Evolutionary conservation across 352 stramenopile genomes (phyloP), one percentile per base, ranked within the genome.

Genomic region (Phytophthora quininea): DNA sequence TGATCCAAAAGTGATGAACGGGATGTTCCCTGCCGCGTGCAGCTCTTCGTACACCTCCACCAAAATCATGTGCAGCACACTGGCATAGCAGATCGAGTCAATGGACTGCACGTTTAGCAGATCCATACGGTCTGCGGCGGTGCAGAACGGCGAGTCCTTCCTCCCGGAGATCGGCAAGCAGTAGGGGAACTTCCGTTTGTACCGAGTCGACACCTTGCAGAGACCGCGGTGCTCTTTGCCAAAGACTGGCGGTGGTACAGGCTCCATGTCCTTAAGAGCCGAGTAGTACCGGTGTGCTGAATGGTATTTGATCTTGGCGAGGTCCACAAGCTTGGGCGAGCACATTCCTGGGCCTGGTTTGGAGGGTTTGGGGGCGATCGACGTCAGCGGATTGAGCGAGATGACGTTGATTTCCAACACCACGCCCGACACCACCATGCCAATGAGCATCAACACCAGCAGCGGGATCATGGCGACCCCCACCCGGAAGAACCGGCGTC

Each of bases 61-160:
- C 33, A 89, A 66, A 24, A 89, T 38, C 73, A 89, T 77, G 62
- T 89, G 78, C 57, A 89, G 63, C 29, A 82, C 73, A 49, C 77
- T 87, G 19, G 54, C 67, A 38, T 80, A 82, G 54, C 80, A 89
- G 8, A 80, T 38, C 31, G 75, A 82, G 24, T 74, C 62, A 6
- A 62, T 53, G 29, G 64, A 71, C 0, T 42, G 33, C 14, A 63
- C 31, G 8, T 55, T 68, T 9, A 89, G 70, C 32, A 89, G 60
- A 47, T 87, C 77, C 14, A 78, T 62, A 31, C 80, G 77, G 61
- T 89, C 77, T 2, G 73, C 67, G 2, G 47, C 62, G 3, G 53
- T 64, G 63, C 80, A 89, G 68, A 76, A 83, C 32, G 73, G 68
- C 3, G 74, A 63, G 49, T 89, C 78, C 47, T 77, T 80, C 32